Percentiles rank a stretch among this genome's conserved stretches.
Evolutionary conservation across 441 rosid genomes (phyloP).

Genomic region (Gossypium gossypioides): DNA sequence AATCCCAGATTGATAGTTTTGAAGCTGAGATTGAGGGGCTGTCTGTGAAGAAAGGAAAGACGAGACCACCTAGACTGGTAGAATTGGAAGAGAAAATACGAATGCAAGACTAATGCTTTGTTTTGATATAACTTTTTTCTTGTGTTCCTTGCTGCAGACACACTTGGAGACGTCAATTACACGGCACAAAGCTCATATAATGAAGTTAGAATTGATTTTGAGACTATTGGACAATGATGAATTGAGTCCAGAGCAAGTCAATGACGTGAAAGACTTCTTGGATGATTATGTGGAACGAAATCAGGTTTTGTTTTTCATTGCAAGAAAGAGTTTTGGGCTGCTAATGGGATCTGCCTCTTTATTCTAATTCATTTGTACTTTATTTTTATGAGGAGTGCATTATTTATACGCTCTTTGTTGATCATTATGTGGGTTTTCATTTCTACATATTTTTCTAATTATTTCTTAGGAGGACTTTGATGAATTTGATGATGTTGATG

Average conservation of each 20-base stretch:
- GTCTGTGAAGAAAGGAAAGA: slow-evolving; percentile 94
- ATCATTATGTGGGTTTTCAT: neutral
- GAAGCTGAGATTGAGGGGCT: slow-evolving; percentile 99
- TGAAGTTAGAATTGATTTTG: slow-evolving; percentile 83
- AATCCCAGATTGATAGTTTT: slow-evolving; percentile 87
- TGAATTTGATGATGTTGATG: slow-evolving; percentile 85
- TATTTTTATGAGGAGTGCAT: slow-evolving; percentile 5
- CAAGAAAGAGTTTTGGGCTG: neutral
- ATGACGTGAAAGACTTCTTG: slow-evolving; percentile 86
- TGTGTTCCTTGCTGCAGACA: slow-evolving; percentile 34
- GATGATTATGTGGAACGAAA: slow-evolving; percentile 99
- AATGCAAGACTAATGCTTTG: slow-evolving; percentile 13
- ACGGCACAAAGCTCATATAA: slow-evolving; percentile 91
- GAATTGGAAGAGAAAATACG: slow-evolving; percentile 14
- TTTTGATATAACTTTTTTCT: neutral
- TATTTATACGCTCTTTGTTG: slow-evolving; percentile 4
- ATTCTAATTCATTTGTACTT: neutral
- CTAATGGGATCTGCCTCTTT: slow-evolving; percentile 1
- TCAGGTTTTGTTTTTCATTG: slow-evolving; percentile 47
- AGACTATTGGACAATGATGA: slow-evolving; percentile 97
- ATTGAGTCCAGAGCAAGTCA: slow-evolving; percentile 94
- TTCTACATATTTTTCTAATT: slow-evolving; percentile 1
- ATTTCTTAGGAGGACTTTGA: slow-evolving; percentile 82
- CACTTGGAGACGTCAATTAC: slow-evolving; percentile 89
- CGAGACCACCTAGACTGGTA: slow-evolving; percentile 96